Evolutionary conservation across 441 rosid species (phyloP).

Genomic region (Iberis amara): DNA sequence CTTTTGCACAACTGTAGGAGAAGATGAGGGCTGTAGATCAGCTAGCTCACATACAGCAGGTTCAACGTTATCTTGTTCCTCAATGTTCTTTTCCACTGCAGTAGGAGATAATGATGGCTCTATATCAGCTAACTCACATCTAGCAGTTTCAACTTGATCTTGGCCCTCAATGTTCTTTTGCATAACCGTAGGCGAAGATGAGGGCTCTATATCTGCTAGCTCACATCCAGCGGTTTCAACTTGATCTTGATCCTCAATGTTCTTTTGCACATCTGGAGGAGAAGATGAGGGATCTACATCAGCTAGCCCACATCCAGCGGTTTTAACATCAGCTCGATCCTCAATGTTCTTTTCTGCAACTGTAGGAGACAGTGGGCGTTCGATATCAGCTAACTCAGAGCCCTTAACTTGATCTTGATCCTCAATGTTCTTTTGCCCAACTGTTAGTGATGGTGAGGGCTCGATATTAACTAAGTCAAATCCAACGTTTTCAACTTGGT

Average conservation of each 20-base stretch:
- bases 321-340: neutral
- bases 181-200: neutral
- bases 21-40: constrained; percentile 6
- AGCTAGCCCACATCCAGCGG: neutral
- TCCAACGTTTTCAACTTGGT: neutral
- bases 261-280: constrained; percentile 5
- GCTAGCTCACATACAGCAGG: neutral
- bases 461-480: neutral
- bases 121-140: constrained; percentile 1
- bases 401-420: neutral
- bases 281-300: constrained; percentile 2
- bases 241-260: neutral
- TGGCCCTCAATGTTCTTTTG: neutral
- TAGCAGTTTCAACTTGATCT: neutral
- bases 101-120: neutral
- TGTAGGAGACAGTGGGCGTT: neutral
- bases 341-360: neutral
- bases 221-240: neutral
- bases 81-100: constrained; percentile 4
- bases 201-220: constrained; percentile 4
- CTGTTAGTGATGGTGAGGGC: neutral
- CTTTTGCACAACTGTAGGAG: constrained; percentile 6
- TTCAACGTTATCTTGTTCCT: constrained; percentile 1
- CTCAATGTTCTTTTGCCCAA: neutral
- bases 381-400: neutral